These are phyloP conservation scores for Tricholoma hemisulphureum DNA, from an alignment of 768 basidiomycete species.

Conservation along the genomic window DNA sequence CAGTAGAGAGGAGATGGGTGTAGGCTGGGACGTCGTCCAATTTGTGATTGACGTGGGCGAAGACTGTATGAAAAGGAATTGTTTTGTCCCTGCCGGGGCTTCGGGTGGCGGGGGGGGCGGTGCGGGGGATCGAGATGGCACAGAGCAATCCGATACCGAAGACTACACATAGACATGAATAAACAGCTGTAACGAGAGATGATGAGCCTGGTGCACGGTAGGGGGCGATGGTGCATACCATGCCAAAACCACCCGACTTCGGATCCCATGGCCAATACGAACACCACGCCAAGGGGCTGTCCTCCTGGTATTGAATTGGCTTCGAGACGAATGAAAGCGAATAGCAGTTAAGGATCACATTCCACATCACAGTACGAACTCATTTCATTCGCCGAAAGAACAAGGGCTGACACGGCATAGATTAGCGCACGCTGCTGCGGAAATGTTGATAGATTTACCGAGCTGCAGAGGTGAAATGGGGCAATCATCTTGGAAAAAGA, in stretches of 20 bases:
- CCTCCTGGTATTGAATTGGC: slow-evolving; percentile 49
- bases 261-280: slow-evolving; percentile 60
- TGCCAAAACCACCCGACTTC: slow-evolving; percentile 59
- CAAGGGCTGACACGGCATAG: slow-evolving; percentile 47
- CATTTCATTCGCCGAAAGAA: slow-evolving; percentile 62
- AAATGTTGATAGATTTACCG: too few species aligned
- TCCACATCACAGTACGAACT: slow-evolving; percentile 33
- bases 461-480: slow-evolving; percentile 22
- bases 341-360: not conserved
- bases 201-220: not conserved
- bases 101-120: slow-evolving; percentile 69
- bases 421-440: too few species aligned
- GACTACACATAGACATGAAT: slow-evolving; percentile 39
- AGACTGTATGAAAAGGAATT: slow-evolving; percentile 51
- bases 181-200: slow-evolving; percentile 37
- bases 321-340: too few species aligned
- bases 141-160: slow-evolving; percentile 60
- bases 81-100: slow-evolving; percentile 68
- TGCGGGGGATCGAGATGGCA: slow-evolving; percentile 63
- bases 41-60: slow-evolving; percentile 42
- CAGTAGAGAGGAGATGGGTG: slow-evolving; percentile 57
- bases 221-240: slow-evolving; percentile 36
- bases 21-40: slow-evolving; percentile 54
- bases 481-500: not conserved
- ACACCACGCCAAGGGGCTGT: slow-evolving; percentile 66